Evolutionary conservation across 345 rosid genomes (phyloP), one percentile per base, ranked within the genome.

Genomic region (Gynandropsis gynandra): DNA sequence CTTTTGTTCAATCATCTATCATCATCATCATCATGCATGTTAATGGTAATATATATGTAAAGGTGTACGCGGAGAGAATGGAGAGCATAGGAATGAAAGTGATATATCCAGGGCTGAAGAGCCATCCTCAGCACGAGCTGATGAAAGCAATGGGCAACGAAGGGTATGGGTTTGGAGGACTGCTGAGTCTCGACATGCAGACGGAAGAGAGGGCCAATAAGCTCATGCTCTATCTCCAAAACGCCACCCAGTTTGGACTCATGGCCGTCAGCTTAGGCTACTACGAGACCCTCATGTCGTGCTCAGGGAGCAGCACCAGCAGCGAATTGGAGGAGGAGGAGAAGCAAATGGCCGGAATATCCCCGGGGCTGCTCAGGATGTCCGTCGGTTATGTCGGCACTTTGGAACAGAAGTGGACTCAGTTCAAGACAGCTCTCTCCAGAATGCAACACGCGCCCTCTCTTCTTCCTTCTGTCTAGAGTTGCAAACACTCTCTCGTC

Each of bases 211-310:
- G 58, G 62, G 98, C 97, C 6, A 81, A 81, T 70, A 52, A 70
- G 68, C 64, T 92, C 50, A 87, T 92, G 98, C 33, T 74, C 60
- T 78, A 73, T 58, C 51, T 87, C 48, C 98, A 92, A 50, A 92
- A 92, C 56, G 56, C 38, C 33, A 71, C 88, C 0, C 95, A 85
- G 42, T 92, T 92, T 7, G 98, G 94, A 42, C 81, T 92, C 71
- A 92, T 92, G 88, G 98, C 98, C 0, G 98, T 92, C 9, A 92
- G 98, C 71, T 49, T 92, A 72, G 99, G 99, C 16, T 92, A 78
- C 67, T 83, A 79, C 17, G 99, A 92, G 78, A 88, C 94, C 0
- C 80, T 92, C 14, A 81, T 92, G 95, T 81, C 97, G 0, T 86
- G 96, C 68, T 88, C 99, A 1, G 88, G 95, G 0, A 92, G 95